Percentiles rank a stretch among this genome's conserved stretches.
phyloP scores from a whole-genome alignment of 192 early-diverging fungal species.

The Helicostylum pulchrum region DNA sequence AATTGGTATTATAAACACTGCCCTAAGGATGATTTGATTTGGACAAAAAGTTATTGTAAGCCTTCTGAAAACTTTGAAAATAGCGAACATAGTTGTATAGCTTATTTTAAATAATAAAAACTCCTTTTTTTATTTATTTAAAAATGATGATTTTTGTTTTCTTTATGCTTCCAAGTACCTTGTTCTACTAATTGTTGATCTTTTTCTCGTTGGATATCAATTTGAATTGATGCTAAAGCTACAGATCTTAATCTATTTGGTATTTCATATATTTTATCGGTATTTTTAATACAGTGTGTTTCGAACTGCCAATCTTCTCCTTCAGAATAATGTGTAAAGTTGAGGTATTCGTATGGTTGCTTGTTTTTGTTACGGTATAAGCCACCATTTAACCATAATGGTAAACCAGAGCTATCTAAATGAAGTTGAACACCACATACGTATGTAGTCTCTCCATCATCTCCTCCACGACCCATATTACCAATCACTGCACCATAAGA shows the following conservation, averaged over 20 bases:
- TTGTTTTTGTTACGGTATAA: slow-evolving; percentile 34
- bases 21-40: slow-evolving; percentile 48
- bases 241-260: neutral
- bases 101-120: slow-evolving; percentile 9
- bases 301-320: slow-evolving; percentile 25
- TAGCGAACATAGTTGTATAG: slow-evolving; percentile 21
- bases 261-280: slow-evolving; percentile 13
- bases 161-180: slow-evolving; percentile 11
- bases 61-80: slow-evolving; percentile 47
- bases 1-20: slow-evolving; percentile 60
- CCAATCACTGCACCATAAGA: slow-evolving; percentile 44
- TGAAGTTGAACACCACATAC: slow-evolving; percentile 40
- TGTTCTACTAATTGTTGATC: slow-evolving; percentile 16
- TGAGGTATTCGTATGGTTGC: slow-evolving; percentile 11
- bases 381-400: slow-evolving; percentile 42
- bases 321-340: slow-evolving; percentile 25
- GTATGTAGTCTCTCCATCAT: slow-evolving; percentile 8
- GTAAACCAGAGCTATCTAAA: slow-evolving; percentile 17
- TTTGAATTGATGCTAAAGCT: slow-evolving; percentile 3
- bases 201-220: slow-evolving; percentile 17
- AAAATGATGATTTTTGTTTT: no score
- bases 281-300: slow-evolving; percentile 21
- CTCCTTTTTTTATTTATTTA: no score
- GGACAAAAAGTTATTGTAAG: slow-evolving; percentile 44
- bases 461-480: slow-evolving; percentile 16